Base-by-base conservation (phyloP, 345 rosid genomes). In the Firmiana major region DNA sequence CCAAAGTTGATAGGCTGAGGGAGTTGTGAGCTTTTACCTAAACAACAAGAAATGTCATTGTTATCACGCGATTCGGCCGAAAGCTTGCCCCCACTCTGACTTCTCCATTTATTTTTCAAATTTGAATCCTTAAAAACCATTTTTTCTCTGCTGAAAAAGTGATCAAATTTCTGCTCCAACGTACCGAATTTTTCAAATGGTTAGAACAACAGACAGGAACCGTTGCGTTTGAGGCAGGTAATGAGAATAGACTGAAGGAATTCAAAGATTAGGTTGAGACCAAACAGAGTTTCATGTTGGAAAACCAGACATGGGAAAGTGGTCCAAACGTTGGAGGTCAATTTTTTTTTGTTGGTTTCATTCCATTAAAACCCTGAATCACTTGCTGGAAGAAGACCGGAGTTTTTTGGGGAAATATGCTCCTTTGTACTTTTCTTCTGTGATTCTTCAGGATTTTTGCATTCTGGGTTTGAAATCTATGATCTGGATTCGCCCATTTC, bases 21-120 rank as follows among this genome's bases (percentile, higher is more conserved):
- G 9, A 38, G 51, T 21, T 26, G 57, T 43, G 59, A 36, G 21
- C 66, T 53, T 80, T 78, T 84, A 79, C 87, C 84, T 81, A 83
- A 79, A 83, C 80, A 73, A 64, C 66, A 81, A 79, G 86, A 77
- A 75, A 83, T 34, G 85, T 83, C 87, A 42, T 46, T 87, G 81
- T 83, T 80, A 62, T 85, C 88, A 87, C 84, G 85, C 85, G 82
- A 83, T 74, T 79, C 57, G 57, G 28, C 79, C 78, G 55, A 84
- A 87, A 81, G 81, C 10, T 71, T 63, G 83, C 48, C 74, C 78
- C 85, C 79, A 76, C 83, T 45, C 71, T 79, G 53, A 24, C 57
- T 59, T 54, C 66, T 62, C 51, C 73, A 15, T 6, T 31, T 28
- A 5, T 5, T 58, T 22, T 22, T 40, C 34, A 71, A 71, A 71